Evolutionary conservation across 2,329 filamentous ascomycete genomes (phyloP), one percentile per base, ranked within the genome.

Genomic region (Cladophialophora exuberans): DNA sequence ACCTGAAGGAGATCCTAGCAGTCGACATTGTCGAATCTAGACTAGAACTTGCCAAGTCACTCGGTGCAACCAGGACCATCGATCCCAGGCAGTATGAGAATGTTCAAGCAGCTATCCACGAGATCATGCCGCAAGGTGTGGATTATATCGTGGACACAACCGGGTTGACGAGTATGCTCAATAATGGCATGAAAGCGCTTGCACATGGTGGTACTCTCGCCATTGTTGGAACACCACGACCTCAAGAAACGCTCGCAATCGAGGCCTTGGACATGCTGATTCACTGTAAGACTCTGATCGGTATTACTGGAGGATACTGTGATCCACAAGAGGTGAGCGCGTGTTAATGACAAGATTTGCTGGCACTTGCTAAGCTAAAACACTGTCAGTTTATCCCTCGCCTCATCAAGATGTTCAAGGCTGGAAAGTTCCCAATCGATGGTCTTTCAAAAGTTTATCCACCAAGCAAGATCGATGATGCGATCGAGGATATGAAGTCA

Each of bases 21-120:
- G 70, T 79, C 4, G 78, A 80, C 57, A 65, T 78, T 6, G 67
- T 76, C 11, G 63, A 70, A 7, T 62, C 62, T 3, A 69, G 73
- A 23, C 65, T 80, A 10, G 67, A 70, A 13, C 55, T 79, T 13
- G 77, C 77, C 2, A 18, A n/a, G 6, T 31, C 18, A 4, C 17
- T 56, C 18, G 57, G 57, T 22, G 57, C 57, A 23, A 59, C 46
- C 3, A 43, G 43, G 23, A 30, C 23, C 6, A 25, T 59, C 22
- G 33, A 56, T 36, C 45, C 62, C 7, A 59, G 54, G 0, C 41
- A 74, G 9, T 53, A 60, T n/a, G 55, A 64, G 4, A 44, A 70
- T 31, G 7, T 47, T 17, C 22, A 30, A 7, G 6, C 17, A 6
- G 41, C 50, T 7, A 22, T 53, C 20, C 41, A 15, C n/a, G 18